Conservation (phyloP, 2,329 filamentous ascomycete genomes). For the Hypomyces perniciosus region DNA sequence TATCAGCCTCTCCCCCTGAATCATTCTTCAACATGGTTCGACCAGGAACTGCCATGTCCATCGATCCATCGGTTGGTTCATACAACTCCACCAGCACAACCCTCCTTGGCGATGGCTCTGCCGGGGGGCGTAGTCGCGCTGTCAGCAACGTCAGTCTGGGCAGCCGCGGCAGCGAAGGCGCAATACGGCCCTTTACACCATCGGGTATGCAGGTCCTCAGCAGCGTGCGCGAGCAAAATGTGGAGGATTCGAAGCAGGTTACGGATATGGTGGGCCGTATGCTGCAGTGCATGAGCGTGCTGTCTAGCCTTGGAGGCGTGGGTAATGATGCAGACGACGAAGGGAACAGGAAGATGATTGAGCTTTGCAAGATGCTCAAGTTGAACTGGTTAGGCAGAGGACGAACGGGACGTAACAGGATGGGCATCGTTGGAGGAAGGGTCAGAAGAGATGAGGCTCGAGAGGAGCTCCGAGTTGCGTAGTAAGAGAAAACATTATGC, state of each 20-base stretch:
- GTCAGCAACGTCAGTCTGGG: conserved; percentile 77
- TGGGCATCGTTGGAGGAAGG: conserved; percentile 75
- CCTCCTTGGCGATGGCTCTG: conserved; percentile 60
- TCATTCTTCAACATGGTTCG: conserved; percentile 43
- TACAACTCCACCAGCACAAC: conserved; percentile 77
- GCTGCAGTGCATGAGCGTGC: conserved; percentile 91
- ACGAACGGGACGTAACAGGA: conserved; percentile 78
- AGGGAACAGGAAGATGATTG: conserved; percentile 70
- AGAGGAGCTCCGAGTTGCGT: conserved; percentile 38
- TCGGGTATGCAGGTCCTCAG: conserved; percentile 32
- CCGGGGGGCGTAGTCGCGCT: conserved; percentile 64
- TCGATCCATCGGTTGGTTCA: conserved; percentile 69
- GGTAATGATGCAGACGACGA: conserved; percentile 59
- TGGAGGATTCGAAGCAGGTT: conserved; percentile 68
- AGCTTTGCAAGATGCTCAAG: conserved; percentile 81
- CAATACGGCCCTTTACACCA: conserved; percentile 47
- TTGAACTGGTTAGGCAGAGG: conserved; percentile 94
- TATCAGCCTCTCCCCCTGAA: conserved; percentile 48
- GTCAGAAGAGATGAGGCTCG: conserved; percentile 41
- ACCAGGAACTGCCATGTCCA: conserved; percentile 67
- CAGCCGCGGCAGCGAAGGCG: conserved; percentile 39
- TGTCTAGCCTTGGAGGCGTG: conserved; percentile 63
- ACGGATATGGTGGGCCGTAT: conserved; percentile 93
- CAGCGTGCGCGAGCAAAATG: conserved; percentile 51
- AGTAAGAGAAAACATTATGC: background rate